Evolutionary conservation across 108 stramenopile species (phyloP), one percentile per base, ranked within the genome.

Genomic region (Skeletonema tropicum): DNA sequence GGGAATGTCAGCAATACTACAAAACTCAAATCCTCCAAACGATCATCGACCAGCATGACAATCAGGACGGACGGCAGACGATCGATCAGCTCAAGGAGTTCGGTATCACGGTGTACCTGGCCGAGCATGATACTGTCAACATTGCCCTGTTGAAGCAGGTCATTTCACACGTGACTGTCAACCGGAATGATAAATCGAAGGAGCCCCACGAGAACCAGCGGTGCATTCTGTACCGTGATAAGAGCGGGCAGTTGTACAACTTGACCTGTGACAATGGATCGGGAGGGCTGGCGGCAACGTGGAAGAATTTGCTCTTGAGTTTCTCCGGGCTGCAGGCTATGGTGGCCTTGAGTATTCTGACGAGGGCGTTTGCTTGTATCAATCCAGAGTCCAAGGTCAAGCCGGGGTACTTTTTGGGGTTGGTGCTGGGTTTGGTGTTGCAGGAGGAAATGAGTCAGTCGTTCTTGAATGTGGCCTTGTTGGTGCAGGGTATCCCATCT

Each of bases 241-340:
- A 66, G 38, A 73, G 77, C 12, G 89, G 84, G 2, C 68, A 83
- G 33, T 68, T 90, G 57, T 87, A 80, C 61, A 90, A 90, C 73
- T 57, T 87, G 36, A 79, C 67, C 13, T 4, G 80, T 19, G 68
- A 75, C 14, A 76, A 78, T 52, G 79, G 79, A 60, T 83, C 77
- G 39, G 58, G 60, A 14, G 76, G 79, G 11, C 36, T 86, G 59
- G 87, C 82, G 13, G 39, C 36, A 7, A 66, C 66, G 19, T 90
- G 90, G 90, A 61, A 73, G 71, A 55, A 57, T 32, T 58, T 64
- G 6, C 10, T 83, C 4, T 23, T 79, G 41, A 70, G 74, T 32
- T 90, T 86, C 68, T 88, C 87, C 25, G 84, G 86, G 17, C 23
- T 90, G 13, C 83, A 88, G 74, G 87, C 90, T 5, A 49, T 83